Base-by-base conservation (phyloP, 257 asterid species). In the Penstemon davidsonii region DNA sequence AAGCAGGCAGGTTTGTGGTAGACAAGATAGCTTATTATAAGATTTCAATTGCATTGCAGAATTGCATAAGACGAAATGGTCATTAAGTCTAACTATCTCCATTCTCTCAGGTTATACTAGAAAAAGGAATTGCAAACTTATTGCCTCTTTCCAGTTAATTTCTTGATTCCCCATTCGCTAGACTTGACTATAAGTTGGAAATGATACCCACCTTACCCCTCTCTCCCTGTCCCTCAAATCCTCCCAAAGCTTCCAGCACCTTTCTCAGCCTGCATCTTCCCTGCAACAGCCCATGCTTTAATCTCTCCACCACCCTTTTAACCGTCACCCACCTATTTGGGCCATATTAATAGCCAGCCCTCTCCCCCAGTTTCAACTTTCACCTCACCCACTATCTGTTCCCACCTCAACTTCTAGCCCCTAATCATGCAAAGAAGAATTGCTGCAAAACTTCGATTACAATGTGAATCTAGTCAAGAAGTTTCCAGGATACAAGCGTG, bases 321-420 rank as follows among this genome's bases (percentile, higher is more conserved):
- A 56, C 64, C 69, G 55, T 55, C 37, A 37, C 25, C 10, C 58
- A 36, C 44, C 12, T 11, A 52, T 56, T 44, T 60, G 50, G 45
- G 49, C 60, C 41, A 33, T 56, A 19, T 2, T 6, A 47, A 3
- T 58, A 6, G 15, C 60, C 10, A 36, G 1, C 39, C n/a, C 41
- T 58, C 41, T 4, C 51, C 39, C 0, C 19, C 58, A 36, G 49
- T 13, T 40, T 59, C 40, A 58, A 25, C 40, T 36, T 19, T 42
- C 60, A 44, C 46, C 59, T 45, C 15, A 11, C 40, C 50, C 33
- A 57, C 59, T 57, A 58, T 41, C 67, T 12, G 8, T 46, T 49
- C 67, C 74, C 7, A 50, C 66, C 44, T 60, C 45, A 52, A 61
- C 60, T 43, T 52, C 18, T 43, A 56, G 25, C 12, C 44, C 47